Base-by-base conservation (phyloP, 2,329 filamentous ascomycete genomes). In the Claviceps sp. region DNA sequence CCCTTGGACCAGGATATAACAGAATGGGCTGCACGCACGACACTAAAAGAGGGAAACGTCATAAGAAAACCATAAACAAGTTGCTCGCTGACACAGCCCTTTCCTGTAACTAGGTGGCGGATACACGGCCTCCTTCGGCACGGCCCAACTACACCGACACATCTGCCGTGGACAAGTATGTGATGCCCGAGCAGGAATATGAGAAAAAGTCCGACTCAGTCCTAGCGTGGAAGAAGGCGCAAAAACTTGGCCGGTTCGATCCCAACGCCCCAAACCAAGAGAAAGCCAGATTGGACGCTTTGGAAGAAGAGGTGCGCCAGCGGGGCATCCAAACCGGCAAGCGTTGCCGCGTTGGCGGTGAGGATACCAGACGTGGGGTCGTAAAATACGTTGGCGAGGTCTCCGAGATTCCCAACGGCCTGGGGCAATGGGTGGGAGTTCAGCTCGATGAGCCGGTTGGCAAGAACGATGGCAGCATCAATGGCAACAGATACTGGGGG, bases 241-340 rank as follows among this genome's bases (percentile, higher is more conserved):
- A 95, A 67, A 90, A 94, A 66, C 79, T 97, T n/a, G 93, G 93
- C 49, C 87, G 93, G 38, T 98, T 98, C 69, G 88, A 97, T 64
- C 93, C 93, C 13, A 76, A 84, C 59, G 88, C 89, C 7, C 82
- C 86, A 17, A 80, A 75, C 54, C 78, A 85, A 22, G 83, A 89
- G 64, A 76, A 87, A 63, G 78, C 86, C 56, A 86, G 86, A 65
- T 72, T 86, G 52, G 76, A 78, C 16, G 82, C 83, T 40, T 76
- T 83, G 43, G 75, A 82, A 57, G 78, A 79, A 52, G 88, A 94
- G 62, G 74, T 95, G 57, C 71, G 77, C 56, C 76, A 78, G 51
- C 80, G 83, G 65, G 82, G 84, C 69, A 84, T 86, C 57, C 71
- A 68, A 50, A 73, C 78, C 11, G 82, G 81, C 40, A 77, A 72